Conservation (phyloP, 2,329 filamentous ascomycete species). For the Balansia obtecta region DNA sequence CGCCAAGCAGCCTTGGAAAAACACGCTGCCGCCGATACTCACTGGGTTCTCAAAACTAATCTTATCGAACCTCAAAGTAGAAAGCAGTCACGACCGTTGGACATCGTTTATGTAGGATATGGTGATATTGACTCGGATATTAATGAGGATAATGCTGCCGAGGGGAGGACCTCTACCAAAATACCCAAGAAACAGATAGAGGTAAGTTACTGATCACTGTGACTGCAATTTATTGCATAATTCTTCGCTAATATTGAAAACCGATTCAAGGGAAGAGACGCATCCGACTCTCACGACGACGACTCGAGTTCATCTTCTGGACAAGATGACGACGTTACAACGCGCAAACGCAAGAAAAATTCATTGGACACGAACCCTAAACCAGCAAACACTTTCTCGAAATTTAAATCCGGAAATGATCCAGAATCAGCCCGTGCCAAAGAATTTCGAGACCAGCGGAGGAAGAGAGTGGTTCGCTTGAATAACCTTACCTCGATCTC, state of each 20-base stretch:
- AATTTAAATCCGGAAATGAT: slow-evolving; percentile 17
- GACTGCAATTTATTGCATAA: too few species aligned
- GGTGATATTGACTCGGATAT: slow-evolving; percentile 34
- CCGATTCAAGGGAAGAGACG: slow-evolving; percentile 8
- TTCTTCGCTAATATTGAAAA: not conserved
- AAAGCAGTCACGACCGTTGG: slow-evolving; percentile 27
- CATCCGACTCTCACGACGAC: slow-evolving; percentile 11
- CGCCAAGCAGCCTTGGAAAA: slow-evolving; percentile 48
- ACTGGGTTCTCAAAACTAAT: slow-evolving; percentile 57
- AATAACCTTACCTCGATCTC: slow-evolving; percentile 53
- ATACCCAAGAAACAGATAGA: slow-evolving; percentile 15
- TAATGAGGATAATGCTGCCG: slow-evolving; percentile 20
- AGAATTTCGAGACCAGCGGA: slow-evolving; percentile 44
- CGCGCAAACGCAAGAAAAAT: slow-evolving; percentile 16
- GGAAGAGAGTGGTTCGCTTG: slow-evolving; percentile 55
- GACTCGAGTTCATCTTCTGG: slow-evolving; percentile 11
- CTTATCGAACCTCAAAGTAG: slow-evolving; percentile 13
- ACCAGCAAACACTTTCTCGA: slow-evolving; percentile 14
- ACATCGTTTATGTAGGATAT: slow-evolving; percentile 48
- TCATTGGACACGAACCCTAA: slow-evolving; percentile 13
- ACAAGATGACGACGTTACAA: slow-evolving; percentile 11
- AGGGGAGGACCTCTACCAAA: slow-evolving; percentile 25
- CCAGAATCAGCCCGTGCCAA: slow-evolving; percentile 22
- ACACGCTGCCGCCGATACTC: slow-evolving; percentile 55
- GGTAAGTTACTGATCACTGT: slow-evolving; percentile 11